Conservation (phyloP, 2,329 filamentous ascomycete species). For the Colletotrichum tanaceti region DNA sequence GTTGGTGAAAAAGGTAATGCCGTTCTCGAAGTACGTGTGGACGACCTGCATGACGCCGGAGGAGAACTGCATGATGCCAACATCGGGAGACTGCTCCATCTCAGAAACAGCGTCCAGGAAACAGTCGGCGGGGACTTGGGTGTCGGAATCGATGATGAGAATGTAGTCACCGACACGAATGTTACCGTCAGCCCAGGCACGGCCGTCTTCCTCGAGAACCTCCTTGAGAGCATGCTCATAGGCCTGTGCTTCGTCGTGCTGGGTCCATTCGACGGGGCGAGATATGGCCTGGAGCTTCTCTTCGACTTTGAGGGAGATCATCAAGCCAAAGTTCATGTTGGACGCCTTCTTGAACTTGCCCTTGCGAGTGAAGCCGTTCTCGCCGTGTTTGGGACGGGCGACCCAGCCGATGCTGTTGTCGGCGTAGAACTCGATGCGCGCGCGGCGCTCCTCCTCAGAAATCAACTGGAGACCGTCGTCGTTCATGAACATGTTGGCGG, state of each 20-base stretch:
- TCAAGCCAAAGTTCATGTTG: conserved; percentile 78
- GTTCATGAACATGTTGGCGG: conserved; percentile 81
- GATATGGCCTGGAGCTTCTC: conserved; percentile 71
- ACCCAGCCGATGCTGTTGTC: conserved; percentile 78
- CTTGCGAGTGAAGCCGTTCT: conserved; percentile 70
- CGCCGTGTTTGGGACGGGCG: conserved; percentile 72
- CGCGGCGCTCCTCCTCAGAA: conserved; percentile 69
- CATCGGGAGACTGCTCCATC: conserved; percentile 82
- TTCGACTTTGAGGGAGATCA: conserved; percentile 76
- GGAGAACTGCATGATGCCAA: conserved; percentile 82
- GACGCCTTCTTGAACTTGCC: conserved; percentile 79
- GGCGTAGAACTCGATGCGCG: conserved; percentile 75
- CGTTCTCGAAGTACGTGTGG: conserved; percentile 77
- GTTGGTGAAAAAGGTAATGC: conserved; percentile 78
- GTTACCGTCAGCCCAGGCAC: conserved; percentile 86
- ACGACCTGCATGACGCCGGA: conserved; percentile 85
- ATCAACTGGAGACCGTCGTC: conserved; percentile 80
- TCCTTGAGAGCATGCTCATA: conserved; percentile 75
- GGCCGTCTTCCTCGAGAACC: conserved; percentile 74
- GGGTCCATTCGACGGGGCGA: conserved; percentile 72
- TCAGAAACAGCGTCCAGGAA: conserved; percentile 83
- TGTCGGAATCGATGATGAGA: conserved; percentile 81
- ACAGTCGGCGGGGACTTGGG: conserved; percentile 81
- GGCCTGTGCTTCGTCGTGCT: conserved; percentile 73
- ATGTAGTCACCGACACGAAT: conserved; percentile 89